Evolutionary conservation across 169 alveolate species (phyloP), one percentile per base, ranked within the genome.

Genomic region (Plasmodium coatneyi): DNA sequence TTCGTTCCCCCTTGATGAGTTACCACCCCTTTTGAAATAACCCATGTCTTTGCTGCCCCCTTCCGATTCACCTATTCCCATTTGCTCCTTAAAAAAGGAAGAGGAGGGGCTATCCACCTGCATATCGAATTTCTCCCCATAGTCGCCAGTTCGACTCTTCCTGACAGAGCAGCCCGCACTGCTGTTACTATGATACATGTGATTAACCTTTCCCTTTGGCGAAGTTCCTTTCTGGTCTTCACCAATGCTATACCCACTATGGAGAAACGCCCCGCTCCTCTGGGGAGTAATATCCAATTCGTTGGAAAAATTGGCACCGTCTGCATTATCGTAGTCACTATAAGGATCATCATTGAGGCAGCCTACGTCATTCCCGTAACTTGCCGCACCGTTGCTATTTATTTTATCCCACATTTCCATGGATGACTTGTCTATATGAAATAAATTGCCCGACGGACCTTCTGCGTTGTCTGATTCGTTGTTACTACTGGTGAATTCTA

Each of bases 401-500:
- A 86, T 19, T 34, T 36, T 39, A 41, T 56, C 80, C 80, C 84
- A 86, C 60, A 78, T 4, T 7, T 76, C 39, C 60, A 86, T 49
- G 41, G 46, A 82, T 16, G 93, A 86, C 6, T 86, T 76, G 46
- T 86, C 43, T 30, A 74, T 70, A 74, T 74, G 52, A 36, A 86
- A 76, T 30, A 54, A 25, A 49, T 56, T 70, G 7, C 70, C 70
- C 41, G 82, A 72, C 16, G 10, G 80, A 52, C 7, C 79, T 39
- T 54, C 87, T 19, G 16, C 34, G n/a, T 32, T 54, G 30, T 76
- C 84, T 25, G 86, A 70, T 54, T 86, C 82, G 43, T 46, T 86
- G 54, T 86, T 76, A 86, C 84, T 86, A 30, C 84, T 86, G 16
- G 19, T 32, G 43, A 74, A 49, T 52, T 86, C 79, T 52, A 86